phyloP scores from a whole-genome alignment of 148 eudicot species.

The Rhododendron molle region DNA sequence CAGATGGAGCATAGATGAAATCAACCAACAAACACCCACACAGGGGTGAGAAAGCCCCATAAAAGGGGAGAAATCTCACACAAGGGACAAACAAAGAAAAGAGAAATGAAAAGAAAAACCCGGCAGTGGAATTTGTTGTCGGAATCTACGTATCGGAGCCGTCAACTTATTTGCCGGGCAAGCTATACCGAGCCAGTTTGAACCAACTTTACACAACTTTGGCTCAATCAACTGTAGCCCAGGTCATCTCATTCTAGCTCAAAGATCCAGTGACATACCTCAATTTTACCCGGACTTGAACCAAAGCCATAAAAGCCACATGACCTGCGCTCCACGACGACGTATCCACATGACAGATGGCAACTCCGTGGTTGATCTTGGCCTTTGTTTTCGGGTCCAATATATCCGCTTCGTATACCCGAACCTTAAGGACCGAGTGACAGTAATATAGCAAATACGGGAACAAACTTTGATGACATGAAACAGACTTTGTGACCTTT shows the following conservation, averaged over 20 bases:
- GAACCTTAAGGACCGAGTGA: conserved; percentile 49
- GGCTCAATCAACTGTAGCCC: neutral
- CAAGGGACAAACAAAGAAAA: too few species aligned
- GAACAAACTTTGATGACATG: conserved; percentile 48
- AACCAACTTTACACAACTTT: too few species aligned
- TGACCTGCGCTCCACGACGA: conserved; percentile 51
- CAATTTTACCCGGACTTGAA: conserved; percentile 50
- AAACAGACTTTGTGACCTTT: conserved; percentile 9
- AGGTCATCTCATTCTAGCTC: conserved; percentile 3
- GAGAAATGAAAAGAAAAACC: too few species aligned
- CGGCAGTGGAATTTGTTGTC: too few species aligned
- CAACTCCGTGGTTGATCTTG: conserved; percentile 45
- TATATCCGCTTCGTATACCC: conserved; percentile 50
- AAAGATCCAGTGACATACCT: conserved; percentile 10
- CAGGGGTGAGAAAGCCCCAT: too few species aligned
- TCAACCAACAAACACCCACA: too few species aligned
- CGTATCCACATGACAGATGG: conserved; percentile 51
- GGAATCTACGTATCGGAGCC: too few species aligned
- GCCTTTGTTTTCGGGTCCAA: conserved; percentile 33
- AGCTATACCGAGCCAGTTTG: too few species aligned
- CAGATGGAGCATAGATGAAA: too few species aligned
- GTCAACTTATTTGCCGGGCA: too few species aligned
- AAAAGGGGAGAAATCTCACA: too few species aligned
- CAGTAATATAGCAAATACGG: conserved; percentile 53
- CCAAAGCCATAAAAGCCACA: conserved; percentile 46